Evolutionary conservation across 148 eudicot species (phyloP).

Genomic region (Chenopodium album): DNA sequence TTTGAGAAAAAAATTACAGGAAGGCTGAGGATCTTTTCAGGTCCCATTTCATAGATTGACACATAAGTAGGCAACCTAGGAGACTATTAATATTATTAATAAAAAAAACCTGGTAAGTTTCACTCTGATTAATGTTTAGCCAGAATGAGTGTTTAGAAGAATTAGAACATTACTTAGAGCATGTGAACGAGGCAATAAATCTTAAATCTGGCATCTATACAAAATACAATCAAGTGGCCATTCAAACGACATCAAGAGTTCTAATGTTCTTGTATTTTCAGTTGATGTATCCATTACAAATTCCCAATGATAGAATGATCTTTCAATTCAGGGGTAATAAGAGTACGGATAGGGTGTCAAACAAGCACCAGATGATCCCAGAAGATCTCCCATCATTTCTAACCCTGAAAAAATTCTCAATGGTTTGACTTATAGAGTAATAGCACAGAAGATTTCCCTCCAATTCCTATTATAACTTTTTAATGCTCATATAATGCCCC

Average conservation of each 20-base stretch:
- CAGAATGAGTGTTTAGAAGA: neutral
- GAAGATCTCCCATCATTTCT: neutral
- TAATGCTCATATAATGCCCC: no score
- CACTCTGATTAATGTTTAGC: neutral
- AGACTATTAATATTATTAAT: no score
- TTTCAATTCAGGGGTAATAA: neutral
- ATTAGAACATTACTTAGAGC: neutral
- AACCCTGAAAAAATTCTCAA: neutral
- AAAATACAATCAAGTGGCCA: neutral
- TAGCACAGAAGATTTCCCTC: neutral
- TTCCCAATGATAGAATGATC: neutral
- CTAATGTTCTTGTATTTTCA: neutral
- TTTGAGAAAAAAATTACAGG: neutral
- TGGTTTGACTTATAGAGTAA: neutral
- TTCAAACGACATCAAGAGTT: neutral
- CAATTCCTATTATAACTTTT: neutral
- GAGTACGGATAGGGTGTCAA: neutral
- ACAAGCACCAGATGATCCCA: neutral
- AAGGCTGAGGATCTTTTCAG: neutral
- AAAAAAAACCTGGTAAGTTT: no score
- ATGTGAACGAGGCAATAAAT: neutral
- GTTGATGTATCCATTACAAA: neutral
- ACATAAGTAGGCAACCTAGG: no score
- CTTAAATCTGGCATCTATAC: neutral
- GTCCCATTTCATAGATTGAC: no score